phyloP scores from a whole-genome alignment of 108 stramenopile genomes.

The Schizochytrium sp. region DNA sequence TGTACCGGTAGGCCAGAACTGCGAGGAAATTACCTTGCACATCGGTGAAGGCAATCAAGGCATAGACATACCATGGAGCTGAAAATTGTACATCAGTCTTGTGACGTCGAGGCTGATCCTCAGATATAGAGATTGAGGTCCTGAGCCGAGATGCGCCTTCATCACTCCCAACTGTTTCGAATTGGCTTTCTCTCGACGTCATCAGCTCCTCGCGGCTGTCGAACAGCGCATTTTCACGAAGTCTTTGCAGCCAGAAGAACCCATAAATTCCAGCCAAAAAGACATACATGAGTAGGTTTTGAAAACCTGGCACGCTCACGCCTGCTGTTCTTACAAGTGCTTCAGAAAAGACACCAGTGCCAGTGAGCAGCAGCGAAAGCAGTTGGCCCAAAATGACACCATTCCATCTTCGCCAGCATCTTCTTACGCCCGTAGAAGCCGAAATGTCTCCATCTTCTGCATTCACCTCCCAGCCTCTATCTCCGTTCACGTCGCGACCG shows the following conservation, averaged over 20 bases:
- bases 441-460: background rate
- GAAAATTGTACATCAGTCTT: background rate
- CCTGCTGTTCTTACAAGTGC: constrained; percentile 64
- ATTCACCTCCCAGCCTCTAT: background rate
- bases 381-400: constrained; percentile 72
- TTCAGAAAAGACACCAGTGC: constrained; percentile 74
- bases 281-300: constrained; percentile 72
- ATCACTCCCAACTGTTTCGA: background rate
- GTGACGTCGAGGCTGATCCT: background rate
- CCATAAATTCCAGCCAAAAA: constrained; percentile 64
- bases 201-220: background rate
- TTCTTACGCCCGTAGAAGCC: background rate
- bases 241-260: background rate
- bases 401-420: constrained; percentile 14
- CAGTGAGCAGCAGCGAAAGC: constrained; percentile 73
- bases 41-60: constrained; percentile 85
- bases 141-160: background rate
- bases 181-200: background rate
- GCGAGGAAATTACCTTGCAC: constrained; percentile 91
- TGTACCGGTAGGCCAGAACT: constrained; percentile 87
- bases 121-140: background rate
- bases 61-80: constrained; percentile 73
- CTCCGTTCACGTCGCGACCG: background rate
- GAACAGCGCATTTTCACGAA: background rate
- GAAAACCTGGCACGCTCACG: constrained; percentile 68